Evolutionary conservation across 139 green algal species (phyloP).

Genomic region (Tetraselmis striata): DNA sequence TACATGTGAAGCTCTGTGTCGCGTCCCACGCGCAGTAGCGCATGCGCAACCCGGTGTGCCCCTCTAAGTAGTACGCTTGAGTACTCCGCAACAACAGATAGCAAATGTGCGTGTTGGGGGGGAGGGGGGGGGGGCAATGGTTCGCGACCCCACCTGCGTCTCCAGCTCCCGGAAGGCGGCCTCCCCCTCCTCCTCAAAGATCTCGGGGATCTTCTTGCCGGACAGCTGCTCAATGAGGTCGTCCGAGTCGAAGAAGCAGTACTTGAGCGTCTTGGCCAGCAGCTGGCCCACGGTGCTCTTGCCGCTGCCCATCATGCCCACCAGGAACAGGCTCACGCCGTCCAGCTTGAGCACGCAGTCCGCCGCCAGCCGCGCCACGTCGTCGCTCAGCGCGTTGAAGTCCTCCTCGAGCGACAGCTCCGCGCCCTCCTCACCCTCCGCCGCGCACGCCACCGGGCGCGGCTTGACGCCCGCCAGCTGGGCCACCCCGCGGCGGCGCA

Average conservation of each 20-base stretch:
- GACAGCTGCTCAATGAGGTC: slow-evolving; percentile 61
- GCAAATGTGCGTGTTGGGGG: too few relatives aligned
- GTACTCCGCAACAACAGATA: too few relatives aligned
- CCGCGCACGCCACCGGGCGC: too few relatives aligned
- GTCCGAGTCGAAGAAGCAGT: slow-evolving; percentile 84
- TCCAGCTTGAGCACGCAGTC: slow-evolving; percentile 26
- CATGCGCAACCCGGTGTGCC: too few relatives aligned
- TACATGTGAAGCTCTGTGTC: too few relatives aligned
- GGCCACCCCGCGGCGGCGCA: too few relatives aligned
- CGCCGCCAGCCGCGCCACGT: not conserved
- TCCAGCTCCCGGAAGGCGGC: slow-evolving; percentile 79
- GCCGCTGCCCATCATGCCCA: slow-evolving; percentile 87
- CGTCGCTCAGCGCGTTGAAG: not conserved
- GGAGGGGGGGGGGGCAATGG: too few relatives aligned
- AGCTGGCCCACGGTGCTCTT: slow-evolving; percentile 54
- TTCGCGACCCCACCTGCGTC: slow-evolving; percentile 41
- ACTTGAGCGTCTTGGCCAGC: slow-evolving; percentile 40
- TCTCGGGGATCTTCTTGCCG: slow-evolving; percentile 47
- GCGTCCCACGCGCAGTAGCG: too few relatives aligned
- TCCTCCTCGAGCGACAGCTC: not conserved
- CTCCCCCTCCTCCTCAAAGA: slow-evolving; percentile 78
- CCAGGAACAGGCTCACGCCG: slow-evolving; percentile 76
- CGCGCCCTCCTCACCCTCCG: not conserved
- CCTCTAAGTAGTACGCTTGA: too few relatives aligned
- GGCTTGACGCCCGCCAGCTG: too few relatives aligned